phyloP scores from a whole-genome alignment of 2,329 filamentous ascomycete genomes.

The Kalaharituber pfeilii region DNA sequence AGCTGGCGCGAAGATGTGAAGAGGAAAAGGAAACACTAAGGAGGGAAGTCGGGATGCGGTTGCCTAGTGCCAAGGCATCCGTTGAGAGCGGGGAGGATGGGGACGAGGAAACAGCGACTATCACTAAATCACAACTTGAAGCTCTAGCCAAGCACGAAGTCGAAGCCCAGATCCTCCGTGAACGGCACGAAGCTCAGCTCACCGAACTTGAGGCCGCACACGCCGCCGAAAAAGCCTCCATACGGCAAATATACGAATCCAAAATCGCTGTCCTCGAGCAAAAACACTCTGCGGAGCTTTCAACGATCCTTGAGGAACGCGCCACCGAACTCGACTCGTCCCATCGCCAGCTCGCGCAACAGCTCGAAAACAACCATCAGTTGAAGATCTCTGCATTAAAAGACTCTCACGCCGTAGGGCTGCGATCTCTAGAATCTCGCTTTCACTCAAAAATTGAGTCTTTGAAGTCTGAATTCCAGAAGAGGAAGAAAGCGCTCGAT shows the following conservation, averaged over 20 bases:
- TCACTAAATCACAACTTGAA: too few species aligned
- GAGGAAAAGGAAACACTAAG: not conserved
- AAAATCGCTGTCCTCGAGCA: conserved; percentile 28
- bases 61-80: not conserved
- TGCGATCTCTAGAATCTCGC: not conserved
- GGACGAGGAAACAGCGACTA: not conserved
- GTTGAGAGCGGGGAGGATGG: not conserved
- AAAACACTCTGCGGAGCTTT: conserved; percentile 26
- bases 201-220: conserved; percentile 32
- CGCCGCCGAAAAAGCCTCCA: conserved; percentile 30
- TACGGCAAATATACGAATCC: conserved; percentile 29
- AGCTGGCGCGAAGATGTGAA: not conserved
- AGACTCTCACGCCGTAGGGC: not conserved
- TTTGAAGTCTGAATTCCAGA: not conserved
- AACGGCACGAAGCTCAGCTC: conserved; percentile 30
- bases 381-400: not conserved
- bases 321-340: conserved; percentile 1
- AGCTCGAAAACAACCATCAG: not conserved
- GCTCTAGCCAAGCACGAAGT: not conserved
- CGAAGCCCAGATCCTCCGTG: not conserved
- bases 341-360: not conserved
- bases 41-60: too few species aligned
- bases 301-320: conserved; percentile 32
- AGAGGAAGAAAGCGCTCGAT: not conserved
- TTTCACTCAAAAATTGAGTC: not conserved